Evolutionary conservation across 345 rosid genomes (phyloP), one percentile per base, ranked within the genome.

Genomic region (Euphorbia peplus): DNA sequence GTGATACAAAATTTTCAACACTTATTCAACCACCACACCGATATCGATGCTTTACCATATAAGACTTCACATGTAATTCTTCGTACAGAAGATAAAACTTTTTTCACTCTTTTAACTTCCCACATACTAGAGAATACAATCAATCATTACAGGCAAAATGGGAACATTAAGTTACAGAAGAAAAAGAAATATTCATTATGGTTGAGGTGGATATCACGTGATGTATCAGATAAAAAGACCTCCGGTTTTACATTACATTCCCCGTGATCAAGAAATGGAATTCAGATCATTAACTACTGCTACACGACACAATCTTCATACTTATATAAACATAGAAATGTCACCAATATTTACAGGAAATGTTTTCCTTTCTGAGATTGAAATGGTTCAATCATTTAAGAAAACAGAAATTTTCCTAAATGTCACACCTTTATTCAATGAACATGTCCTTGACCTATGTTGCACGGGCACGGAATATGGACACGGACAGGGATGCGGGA

Each of bases 21-120:
- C 29, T 53, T 62, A 66, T 63, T 53, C 65, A 66, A 63, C 73
- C 58, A 58, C 72, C 73, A 73, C 69, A 69, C 6, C 7, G 60
- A 74, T 35, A 50, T 4, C 46, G 77, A 67, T 69, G 18, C 28
- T 44, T 70, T 60, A 74, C 46, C 60, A 80, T 12, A 76, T 22
- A 15, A 50, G 37, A 50, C 70, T 66, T 71, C 52, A 28, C 28
- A 24, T 42, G 52, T 28, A 35, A 53, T 61, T 18, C 9, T 39
- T 39, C 16, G n/a, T 48, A 28, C 56, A 61, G 8, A 25, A 59
- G n/a, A 60, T 42, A 76, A 47, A 22, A 70, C 19, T 24, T 60
- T 57, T 14, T 75, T 35, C 62, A 2, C 21, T 8, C 19, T 11
- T 28, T 22, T 39, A 46, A 60, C 24, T n/a, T 58, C 15, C 35